Percentiles rank a stretch among this genome's conserved stretches.
These are phyloP conservation scores for Neoboletus subvelutipes DNA, from an alignment of 768 basidiomycete species.

Conservation along the genomic window DNA sequence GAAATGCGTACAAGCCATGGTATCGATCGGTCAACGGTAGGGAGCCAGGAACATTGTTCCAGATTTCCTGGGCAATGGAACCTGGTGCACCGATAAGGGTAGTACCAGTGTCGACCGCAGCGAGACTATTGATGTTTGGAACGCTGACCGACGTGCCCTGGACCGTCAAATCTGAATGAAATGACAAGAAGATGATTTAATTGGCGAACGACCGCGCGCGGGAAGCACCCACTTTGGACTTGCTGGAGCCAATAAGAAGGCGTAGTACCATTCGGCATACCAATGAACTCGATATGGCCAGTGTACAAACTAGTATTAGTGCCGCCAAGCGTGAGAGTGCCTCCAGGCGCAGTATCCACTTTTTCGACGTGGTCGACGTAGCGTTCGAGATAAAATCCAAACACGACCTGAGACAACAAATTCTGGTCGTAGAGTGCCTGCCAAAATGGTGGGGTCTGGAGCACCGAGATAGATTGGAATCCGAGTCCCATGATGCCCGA, in stretches of 20 bases:
- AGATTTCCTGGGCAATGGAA: slow-evolving; percentile 58
- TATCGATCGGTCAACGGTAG: slow-evolving; percentile 41
- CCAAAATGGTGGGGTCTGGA: slow-evolving; percentile 62
- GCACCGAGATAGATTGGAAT: slow-evolving; percentile 56
- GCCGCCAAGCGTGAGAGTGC: slow-evolving; percentile 70
- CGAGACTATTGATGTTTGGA: slow-evolving; percentile 40
- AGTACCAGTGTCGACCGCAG: slow-evolving; percentile 91
- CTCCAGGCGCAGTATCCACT: slow-evolving; percentile 48
- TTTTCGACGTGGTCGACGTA: slow-evolving; percentile 35
- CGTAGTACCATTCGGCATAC: slow-evolving; percentile 37
- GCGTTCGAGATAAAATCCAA: slow-evolving; percentile 65
- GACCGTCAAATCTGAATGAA: slow-evolving; percentile 51
- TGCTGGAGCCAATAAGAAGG: slow-evolving; percentile 58
- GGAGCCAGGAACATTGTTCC: slow-evolving; percentile 59
- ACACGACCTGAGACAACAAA: slow-evolving; percentile 47
- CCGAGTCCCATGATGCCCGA: slow-evolving; percentile 76
- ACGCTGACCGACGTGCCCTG: slow-evolving; percentile 48
- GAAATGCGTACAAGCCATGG: slow-evolving; percentile 73
- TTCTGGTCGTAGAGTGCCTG: slow-evolving; percentile 43
- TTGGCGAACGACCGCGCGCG: background rate
- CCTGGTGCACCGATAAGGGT: slow-evolving; percentile 85
- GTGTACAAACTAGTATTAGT: slow-evolving; percentile 52
- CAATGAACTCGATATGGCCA: slow-evolving; percentile 64
- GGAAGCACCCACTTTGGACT: slow-evolving; percentile 43
- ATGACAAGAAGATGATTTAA: background rate